Evolutionary conservation across 2,329 filamentous ascomycete genomes (phyloP).

Genomic region (Byssothecium circinans): DNA sequence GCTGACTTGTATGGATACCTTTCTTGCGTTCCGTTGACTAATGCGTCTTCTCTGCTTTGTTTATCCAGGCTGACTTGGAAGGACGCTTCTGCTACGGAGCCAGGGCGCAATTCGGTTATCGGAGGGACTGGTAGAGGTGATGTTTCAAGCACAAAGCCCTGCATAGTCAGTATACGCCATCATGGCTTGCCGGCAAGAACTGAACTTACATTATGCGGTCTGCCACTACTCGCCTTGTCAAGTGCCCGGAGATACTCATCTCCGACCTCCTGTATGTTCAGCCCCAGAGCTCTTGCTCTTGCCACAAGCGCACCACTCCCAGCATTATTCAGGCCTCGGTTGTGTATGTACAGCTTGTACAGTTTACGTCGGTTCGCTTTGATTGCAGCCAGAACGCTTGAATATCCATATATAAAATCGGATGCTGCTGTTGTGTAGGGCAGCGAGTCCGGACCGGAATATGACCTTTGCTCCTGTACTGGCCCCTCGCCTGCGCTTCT

Average conservation of each 20-base stretch:
- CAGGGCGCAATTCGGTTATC: conserved; percentile 58
- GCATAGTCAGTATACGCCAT: conserved; percentile 8
- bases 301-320: conserved; percentile 21
- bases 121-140: conserved; percentile 78
- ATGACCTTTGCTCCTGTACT: neutral
- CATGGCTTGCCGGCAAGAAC: neutral
- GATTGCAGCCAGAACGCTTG: conserved; percentile 78
- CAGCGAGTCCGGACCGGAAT: conserved; percentile 43
- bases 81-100: conserved; percentile 45
- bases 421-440: conserved; percentile 83
- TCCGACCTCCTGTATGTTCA: conserved; percentile 64
- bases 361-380: conserved; percentile 69
- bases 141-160: conserved; percentile 80
- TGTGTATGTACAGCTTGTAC: conserved; percentile 77
- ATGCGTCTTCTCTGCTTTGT: conserved; percentile 73
- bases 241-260: conserved; percentile 67
- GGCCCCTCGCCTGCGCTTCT: neutral
- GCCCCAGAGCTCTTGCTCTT: conserved; percentile 32
- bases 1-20: conserved; percentile 52
- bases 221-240: conserved; percentile 78
- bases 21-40: conserved; percentile 68
- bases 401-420: conserved; percentile 86
- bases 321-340: conserved; percentile 20
- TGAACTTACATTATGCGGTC: conserved; percentile 72
- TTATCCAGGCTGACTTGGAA: conserved; percentile 53